Conservation (phyloP, 83 land plant species). For the Diphasiastrum complanatum region DNA sequence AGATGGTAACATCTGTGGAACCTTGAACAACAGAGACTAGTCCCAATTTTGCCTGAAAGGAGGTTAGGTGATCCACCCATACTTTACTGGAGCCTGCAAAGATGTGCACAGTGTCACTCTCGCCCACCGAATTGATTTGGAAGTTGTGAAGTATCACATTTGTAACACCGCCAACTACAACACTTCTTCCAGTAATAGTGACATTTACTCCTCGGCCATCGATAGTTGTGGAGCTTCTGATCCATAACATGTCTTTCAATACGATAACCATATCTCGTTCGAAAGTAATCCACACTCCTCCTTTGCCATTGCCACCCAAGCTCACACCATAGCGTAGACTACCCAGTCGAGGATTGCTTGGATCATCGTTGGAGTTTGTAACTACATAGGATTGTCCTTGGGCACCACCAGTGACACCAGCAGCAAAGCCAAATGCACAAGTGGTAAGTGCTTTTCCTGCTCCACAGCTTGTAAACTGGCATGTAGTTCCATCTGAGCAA, state of each 20-base stretch:
- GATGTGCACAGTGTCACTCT: slow-evolving; percentile 41
- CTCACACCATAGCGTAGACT: slow-evolving; percentile 28
- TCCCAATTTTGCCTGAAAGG: slow-evolving; percentile 38
- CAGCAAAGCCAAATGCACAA: slow-evolving; percentile 31
- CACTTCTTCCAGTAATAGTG: neutral
- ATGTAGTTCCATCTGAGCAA: slow-evolving; percentile 33
- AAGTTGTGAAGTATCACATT: slow-evolving; percentile 40
- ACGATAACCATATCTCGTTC: slow-evolving; percentile 14
- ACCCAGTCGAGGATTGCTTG: slow-evolving; percentile 17
- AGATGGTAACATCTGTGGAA: slow-evolving; percentile 45
- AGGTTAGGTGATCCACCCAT: slow-evolving; percentile 46
- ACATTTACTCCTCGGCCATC: slow-evolving; percentile 38
- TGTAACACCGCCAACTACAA: slow-evolving; percentile 16
- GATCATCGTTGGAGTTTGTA: slow-evolving; percentile 17
- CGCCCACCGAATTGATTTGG: slow-evolving; percentile 21
- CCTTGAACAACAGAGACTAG: slow-evolving; percentile 37
- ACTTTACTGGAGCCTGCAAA: slow-evolving; percentile 19
- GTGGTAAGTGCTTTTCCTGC: slow-evolving; percentile 11
- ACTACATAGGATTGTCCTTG: slow-evolving; percentile 23
- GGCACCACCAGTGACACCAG: slow-evolving; percentile 31
- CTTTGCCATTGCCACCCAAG: slow-evolving; percentile 4
- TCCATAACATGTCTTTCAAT: slow-evolving; percentile 30
- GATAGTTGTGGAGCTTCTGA: slow-evolving; percentile 30
- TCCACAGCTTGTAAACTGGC: slow-evolving; percentile 33
- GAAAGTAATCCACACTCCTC: slow-evolving; percentile 35